Evolutionary conservation across 768 basidiomycete species (phyloP).

Genomic region (Lactarius quietus): DNA sequence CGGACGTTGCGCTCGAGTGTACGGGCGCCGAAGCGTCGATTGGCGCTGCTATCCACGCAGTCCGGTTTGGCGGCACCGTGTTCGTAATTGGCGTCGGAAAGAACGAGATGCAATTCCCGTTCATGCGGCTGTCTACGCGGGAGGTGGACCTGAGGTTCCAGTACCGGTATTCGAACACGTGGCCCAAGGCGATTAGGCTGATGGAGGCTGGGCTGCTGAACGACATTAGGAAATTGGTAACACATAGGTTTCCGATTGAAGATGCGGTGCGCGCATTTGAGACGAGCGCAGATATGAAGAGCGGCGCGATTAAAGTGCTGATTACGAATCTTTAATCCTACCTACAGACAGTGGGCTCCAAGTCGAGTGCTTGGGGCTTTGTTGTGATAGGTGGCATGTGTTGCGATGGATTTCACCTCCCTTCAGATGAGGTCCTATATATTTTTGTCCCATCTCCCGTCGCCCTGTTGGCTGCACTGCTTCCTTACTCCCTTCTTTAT

Average conservation of each 20-base stretch:
- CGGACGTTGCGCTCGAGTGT: conserved; percentile 54
- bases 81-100: conserved; percentile 70
- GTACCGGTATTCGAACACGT: conserved; percentile 69
- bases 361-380: background rate
- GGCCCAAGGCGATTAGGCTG: conserved; percentile 81
- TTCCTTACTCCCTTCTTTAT: too few species aligned
- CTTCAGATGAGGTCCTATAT: background rate
- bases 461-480: too few species aligned
- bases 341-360: background rate
- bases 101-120: conserved; percentile 60
- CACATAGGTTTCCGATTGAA: conserved; percentile 68
- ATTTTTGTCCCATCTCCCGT: too few species aligned
- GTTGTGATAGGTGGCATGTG: background rate
- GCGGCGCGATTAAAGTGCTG: conserved; percentile 68
- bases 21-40: conserved; percentile 63
- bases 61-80: conserved; percentile 61
- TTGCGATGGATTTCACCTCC: background rate
- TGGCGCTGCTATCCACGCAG: conserved; percentile 45
- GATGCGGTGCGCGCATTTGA: conserved; percentile 78
- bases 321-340: conserved; percentile 34
- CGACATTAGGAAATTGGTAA: conserved; percentile 75
- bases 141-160: conserved; percentile 68
- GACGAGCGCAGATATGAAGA: conserved; percentile 61
- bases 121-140: conserved; percentile 69
- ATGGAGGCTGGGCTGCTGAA: conserved; percentile 67